Base-by-base conservation (phyloP, 148 eudicot species). In the Oxyria digyna region DNA sequence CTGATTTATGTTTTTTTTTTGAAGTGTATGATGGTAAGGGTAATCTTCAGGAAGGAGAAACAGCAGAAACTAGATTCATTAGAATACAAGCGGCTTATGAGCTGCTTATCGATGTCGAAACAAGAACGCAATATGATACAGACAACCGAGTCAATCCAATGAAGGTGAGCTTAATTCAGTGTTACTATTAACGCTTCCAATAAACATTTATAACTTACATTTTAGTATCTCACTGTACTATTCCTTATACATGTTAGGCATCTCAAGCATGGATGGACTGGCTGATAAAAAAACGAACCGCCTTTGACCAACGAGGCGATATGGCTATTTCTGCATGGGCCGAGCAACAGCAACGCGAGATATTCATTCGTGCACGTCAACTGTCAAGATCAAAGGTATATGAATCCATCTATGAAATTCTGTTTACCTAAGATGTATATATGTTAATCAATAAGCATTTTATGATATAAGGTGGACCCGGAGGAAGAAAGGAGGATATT, bases 251-350 rank as follows among this genome's bases (percentile, higher is more conserved):
- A 18, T 76, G 45, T 62, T 72, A 92, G 98, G 98, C 98, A 71
- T 89, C 96, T 68, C 78, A 93, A 89, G 96, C 98, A 50, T 89
- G 96, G 98, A 86, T 87, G 91, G 96, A 93, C 27, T 93, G 96
- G 98, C 85, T 93, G 13, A 83, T 89, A 71, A 93, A 89, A 74
- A 93, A 93, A 76, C 78, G 95, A 38, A 90, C 85, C 79, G 96
- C 98, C 43, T 93, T 93, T 78, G 88, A 93, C 74, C 98, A 89
- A 77, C 82, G 96, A 50, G 96, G 98, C 76, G 98, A 93, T 72
- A 87, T 89, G 96, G 96, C 98, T 18, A 84, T 93, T 79, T 91
- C 95, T 33, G 95, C 98, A 48, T 93, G 98, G 96, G 96, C 98
- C 72, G 98, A 93, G 75, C 98, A 93, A 80, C 98, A 93, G 81